phyloP scores from a whole-genome alignment of 352 stramenopile genomes.

The Pythium phragmitis region DNA sequence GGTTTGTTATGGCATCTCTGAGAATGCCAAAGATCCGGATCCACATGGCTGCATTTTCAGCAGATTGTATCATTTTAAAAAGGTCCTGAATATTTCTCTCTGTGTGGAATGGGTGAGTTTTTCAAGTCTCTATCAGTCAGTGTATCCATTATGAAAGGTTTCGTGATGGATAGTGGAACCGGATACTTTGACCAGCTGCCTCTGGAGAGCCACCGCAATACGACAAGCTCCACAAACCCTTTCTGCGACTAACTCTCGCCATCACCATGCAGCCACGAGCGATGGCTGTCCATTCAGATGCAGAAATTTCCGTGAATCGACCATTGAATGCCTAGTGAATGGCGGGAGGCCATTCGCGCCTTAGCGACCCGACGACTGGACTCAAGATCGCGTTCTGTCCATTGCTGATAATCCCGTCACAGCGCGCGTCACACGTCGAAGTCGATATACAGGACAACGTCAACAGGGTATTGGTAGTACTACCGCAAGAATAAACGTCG shows the following conservation, averaged over 20 bases:
- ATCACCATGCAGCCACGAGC: constrained; percentile 6
- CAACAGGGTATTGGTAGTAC: no score
- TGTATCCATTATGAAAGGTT: not conserved
- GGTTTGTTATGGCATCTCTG: not conserved
- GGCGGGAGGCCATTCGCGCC: no score
- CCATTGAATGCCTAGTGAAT: no score
- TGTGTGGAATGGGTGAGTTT: constrained; percentile 4
- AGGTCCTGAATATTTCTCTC: not conserved
- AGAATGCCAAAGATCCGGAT: constrained; percentile 2
- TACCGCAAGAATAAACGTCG: no score
- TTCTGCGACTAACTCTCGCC: not conserved
- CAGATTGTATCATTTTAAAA: not conserved
- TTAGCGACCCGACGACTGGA: no score
- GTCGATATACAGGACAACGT: no score
- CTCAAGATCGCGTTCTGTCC: no score
- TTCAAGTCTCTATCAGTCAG: constrained; percentile 12
- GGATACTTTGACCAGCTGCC: constrained; percentile 12
- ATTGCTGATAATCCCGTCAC: no score
- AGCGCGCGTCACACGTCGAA: no score
- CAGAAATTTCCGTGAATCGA: not conserved
- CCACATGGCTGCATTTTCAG: constrained; percentile 2
- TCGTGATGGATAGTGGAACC: not conserved
- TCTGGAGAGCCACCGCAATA: constrained; percentile 11
- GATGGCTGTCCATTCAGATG: constrained; percentile 17
- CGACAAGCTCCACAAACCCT: constrained; percentile 22